phyloP scores from a whole-genome alignment of 768 basidiomycete species.

The Lyophyllum decastes region DNA sequence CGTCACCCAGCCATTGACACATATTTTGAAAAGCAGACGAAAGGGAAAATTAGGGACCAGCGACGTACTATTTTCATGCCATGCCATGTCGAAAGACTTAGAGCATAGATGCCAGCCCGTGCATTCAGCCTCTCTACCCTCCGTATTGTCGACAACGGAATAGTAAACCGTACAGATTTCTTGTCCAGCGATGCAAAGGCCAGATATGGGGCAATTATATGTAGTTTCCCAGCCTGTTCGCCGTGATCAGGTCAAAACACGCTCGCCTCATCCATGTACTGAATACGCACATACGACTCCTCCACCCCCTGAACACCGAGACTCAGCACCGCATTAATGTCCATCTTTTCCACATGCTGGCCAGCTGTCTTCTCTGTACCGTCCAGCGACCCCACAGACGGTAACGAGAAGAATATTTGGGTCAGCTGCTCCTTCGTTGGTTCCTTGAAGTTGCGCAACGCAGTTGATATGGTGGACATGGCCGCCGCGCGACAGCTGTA shows the following conservation, averaged over 20 bases:
- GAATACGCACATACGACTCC: conserved; percentile 85
- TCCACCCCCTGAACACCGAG: conserved; percentile 78
- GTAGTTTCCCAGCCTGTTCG: conserved; percentile 82
- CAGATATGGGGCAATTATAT: conserved; percentile 87
- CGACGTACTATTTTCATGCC: conserved; percentile 84
- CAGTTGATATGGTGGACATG: conserved; percentile 85
- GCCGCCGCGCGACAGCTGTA: conserved; percentile 2
- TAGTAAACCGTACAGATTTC: conserved; percentile 87
- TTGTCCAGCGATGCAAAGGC: conserved; percentile 89
- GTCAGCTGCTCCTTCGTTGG: conserved; percentile 86
- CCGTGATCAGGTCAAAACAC: conserved; percentile 5
- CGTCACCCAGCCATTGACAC: too few species aligned
- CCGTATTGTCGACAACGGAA: conserved; percentile 90
- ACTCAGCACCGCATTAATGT: conserved; percentile 87
- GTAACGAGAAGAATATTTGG: conserved; percentile 86
- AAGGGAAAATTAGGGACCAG: neutral
- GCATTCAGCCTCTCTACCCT: conserved; percentile 94
- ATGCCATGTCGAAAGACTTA: conserved; percentile 93
- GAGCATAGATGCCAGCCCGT: conserved; percentile 93
- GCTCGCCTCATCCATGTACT: neutral
- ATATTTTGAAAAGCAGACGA: neutral
- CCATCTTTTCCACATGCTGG: conserved; percentile 66
- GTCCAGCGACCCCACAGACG: conserved; percentile 38
- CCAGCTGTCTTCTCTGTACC: conserved; percentile 25
- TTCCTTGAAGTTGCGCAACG: conserved; percentile 90